These are phyloP conservation scores for Tagetes erecta DNA, from an alignment of 129 eudicot genomes.

Conservation along the genomic window DNA sequence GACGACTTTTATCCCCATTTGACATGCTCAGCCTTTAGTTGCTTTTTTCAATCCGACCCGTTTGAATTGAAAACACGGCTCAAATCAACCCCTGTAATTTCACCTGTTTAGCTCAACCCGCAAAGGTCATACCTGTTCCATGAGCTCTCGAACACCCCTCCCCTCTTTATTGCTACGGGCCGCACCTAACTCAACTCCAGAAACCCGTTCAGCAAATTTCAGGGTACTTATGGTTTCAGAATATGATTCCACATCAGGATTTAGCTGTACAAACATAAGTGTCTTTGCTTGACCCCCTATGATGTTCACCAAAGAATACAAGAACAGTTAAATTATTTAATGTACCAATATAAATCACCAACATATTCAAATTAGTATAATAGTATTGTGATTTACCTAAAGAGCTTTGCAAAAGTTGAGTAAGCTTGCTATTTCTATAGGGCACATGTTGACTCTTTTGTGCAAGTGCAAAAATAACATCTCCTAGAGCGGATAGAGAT, in stretches of 20 bases:
- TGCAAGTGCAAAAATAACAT: slow-evolving; percentile 87
- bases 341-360: not conserved
- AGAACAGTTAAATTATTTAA: not conserved
- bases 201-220: slow-evolving; percentile 85
- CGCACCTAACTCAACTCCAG: slow-evolving; percentile 94
- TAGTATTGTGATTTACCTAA: slow-evolving; percentile 46
- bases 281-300: slow-evolving; percentile 94
- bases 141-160: slow-evolving; percentile 75
- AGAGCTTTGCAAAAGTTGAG: slow-evolving; percentile 92
- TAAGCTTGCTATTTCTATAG: slow-evolving; percentile 83
- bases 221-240: slow-evolving; percentile 73
- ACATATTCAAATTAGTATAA: not conserved
- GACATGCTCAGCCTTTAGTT: not conserved
- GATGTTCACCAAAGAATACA: slow-evolving; percentile 7
- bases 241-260: slow-evolving; percentile 81
- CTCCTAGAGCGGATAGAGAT: slow-evolving; percentile 86
- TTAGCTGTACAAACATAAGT: slow-evolving; percentile 84
- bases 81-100: not conserved
- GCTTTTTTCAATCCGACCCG: not conserved
- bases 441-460: slow-evolving; percentile 84
- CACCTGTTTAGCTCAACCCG: not conserved
- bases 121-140: slow-evolving; percentile 65
- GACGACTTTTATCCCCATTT: slow-evolving; percentile 1
- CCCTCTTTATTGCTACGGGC: slow-evolving; percentile 83
- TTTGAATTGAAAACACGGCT: not conserved